Percentiles rank a stretch among this genome's conserved stretches.
phyloP scores from a whole-genome alignment of 768 basidiomycete genomes.

The Leccinum subtestaceum region DNA sequence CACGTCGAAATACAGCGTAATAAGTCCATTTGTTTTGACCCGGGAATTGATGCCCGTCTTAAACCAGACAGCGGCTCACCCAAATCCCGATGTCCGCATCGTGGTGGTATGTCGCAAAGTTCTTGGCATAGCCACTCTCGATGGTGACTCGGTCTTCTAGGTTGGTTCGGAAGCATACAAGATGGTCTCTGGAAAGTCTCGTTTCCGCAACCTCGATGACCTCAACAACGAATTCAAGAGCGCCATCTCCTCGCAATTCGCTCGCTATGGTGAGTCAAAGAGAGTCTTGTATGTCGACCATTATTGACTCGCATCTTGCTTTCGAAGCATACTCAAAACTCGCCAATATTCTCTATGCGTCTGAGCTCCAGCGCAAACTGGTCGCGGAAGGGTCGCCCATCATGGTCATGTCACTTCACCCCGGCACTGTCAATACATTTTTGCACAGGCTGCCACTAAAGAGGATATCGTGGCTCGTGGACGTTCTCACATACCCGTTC shows the following conservation, averaged over 20 bases:
- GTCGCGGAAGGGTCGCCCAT: conserved; percentile 2
- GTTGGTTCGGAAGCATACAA: conserved; percentile 33
- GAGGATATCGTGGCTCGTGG: conserved; percentile 21
- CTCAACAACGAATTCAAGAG: conserved; percentile 34
- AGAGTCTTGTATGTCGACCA: rapidly evolving
- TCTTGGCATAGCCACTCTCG: not conserved
- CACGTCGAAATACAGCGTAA: conserved; percentile 32
- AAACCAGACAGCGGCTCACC: conserved; percentile 44
- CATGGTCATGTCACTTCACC: conserved; percentile 24
- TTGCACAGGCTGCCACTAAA: conserved; percentile 18
- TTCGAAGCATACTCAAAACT: conserved; percentile 48
- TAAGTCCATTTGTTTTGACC: conserved; percentile 58
- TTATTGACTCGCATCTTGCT: not conserved
- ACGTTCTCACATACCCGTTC: not conserved
- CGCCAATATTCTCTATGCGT: conserved; percentile 49
- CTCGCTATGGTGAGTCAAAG: not conserved
- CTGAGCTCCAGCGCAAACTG: conserved; percentile 48
- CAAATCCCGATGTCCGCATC: conserved; percentile 57
- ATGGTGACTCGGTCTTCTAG: conserved; percentile 15
- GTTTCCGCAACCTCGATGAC: conserved; percentile 20
- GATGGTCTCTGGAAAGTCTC: conserved; percentile 13
- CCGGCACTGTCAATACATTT: conserved; percentile 33
- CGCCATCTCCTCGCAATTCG: conserved; percentile 5
- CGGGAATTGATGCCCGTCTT: conserved; percentile 52
- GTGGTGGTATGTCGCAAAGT: conserved; percentile 44